These are phyloP conservation scores for Keithomyces neogunnii DNA, from an alignment of 2,329 filamentous ascomycete species.

Conservation along the genomic window DNA sequence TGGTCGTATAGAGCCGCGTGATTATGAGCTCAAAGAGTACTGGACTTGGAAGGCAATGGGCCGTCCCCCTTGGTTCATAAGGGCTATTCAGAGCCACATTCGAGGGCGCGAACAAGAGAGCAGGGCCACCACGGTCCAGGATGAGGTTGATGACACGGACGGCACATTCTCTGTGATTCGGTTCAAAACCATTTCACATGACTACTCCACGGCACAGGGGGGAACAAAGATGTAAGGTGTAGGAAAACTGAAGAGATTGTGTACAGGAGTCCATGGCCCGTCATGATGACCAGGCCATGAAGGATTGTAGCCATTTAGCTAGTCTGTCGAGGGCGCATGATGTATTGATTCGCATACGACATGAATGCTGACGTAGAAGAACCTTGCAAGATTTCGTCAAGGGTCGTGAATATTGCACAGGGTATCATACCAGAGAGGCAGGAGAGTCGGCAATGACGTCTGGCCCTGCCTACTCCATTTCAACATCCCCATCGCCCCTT, in stretches of 20 bases:
- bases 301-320: background rate
- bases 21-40: constrained; percentile 47
- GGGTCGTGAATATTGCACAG: background rate
- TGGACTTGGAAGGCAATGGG: constrained; percentile 45
- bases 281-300: background rate
- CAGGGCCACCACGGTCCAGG: no score
- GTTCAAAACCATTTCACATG: constrained; percentile 7
- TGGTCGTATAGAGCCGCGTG: constrained; percentile 35
- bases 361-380: background rate
- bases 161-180: constrained; percentile 1
- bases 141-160: constrained; percentile 1
- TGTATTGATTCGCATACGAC: background rate
- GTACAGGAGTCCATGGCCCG: background rate
- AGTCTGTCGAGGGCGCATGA: background rate
- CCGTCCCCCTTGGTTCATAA: constrained; percentile 38
- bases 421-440: background rate
- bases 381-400: background rate
- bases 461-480: constrained; percentile 24
- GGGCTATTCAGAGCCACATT: constrained; percentile 20
- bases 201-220: constrained; percentile 4
- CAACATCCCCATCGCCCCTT: constrained; percentile 29
- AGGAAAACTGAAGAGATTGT: background rate
- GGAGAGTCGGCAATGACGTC: background rate
- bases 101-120: background rate
- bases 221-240: background rate